Conservation (phyloP, 768 basidiomycete genomes). For the Tylopilus subfusipes region DNA sequence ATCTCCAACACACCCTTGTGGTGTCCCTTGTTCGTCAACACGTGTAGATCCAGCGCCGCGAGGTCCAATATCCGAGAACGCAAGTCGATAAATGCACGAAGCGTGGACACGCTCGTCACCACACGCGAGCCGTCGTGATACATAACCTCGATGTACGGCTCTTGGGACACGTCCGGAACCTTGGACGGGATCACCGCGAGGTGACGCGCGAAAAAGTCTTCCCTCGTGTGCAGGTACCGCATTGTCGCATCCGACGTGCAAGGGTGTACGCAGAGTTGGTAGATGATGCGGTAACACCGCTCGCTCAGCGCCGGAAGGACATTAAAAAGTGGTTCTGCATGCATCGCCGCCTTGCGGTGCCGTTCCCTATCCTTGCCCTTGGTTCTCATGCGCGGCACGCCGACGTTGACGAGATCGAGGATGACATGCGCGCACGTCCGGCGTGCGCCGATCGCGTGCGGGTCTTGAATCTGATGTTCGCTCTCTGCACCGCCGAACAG, state of each 20-base stretch:
- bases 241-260: constrained; percentile 77
- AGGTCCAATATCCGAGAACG: constrained; percentile 85
- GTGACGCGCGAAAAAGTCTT: constrained; percentile 88
- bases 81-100: constrained; percentile 75
- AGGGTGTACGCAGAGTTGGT: constrained; percentile 85
- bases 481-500: constrained; percentile 65
- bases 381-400: constrained; percentile 57
- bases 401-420: constrained; percentile 69
- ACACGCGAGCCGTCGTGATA: constrained; percentile 72
- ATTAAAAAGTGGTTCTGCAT: constrained; percentile 53
- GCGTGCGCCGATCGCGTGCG: constrained; percentile 66
- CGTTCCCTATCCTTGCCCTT: constrained; percentile 39
- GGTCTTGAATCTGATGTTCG: constrained; percentile 71
- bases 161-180: constrained; percentile 47
- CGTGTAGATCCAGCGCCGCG: constrained; percentile 83
- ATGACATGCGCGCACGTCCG: constrained; percentile 78
- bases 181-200: constrained; percentile 71
- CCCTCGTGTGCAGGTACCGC: constrained; percentile 81
- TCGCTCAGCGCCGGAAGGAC: constrained; percentile 78
- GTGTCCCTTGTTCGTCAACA: constrained; percentile 76
- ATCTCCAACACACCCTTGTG: constrained; percentile 70
- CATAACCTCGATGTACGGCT: constrained; percentile 52
- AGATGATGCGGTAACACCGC: constrained; percentile 75
- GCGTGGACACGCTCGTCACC: constrained; percentile 59
- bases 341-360: constrained; percentile 25